A percentile compares a stretch with the other conserved stretches of the same genome.
phyloP scores from a whole-genome alignment of 768 basidiomycete genomes.

The Mrakia blollopis region DNA sequence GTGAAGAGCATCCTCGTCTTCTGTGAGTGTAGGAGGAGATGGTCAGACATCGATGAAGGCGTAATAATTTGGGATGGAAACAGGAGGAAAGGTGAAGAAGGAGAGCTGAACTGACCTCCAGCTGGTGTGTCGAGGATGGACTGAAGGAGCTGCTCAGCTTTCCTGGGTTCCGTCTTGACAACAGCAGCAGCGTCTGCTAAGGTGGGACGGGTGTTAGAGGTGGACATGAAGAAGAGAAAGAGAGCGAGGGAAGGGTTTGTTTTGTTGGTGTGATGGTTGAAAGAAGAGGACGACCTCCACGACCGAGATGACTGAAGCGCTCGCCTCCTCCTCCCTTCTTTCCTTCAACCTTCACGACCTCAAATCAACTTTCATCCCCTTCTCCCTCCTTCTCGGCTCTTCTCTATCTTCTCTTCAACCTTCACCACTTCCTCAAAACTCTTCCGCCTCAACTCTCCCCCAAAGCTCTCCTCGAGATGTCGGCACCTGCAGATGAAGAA shows the following conservation, averaged over 20 bases:
- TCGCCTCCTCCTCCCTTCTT: background rate
- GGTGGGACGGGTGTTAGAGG: background rate
- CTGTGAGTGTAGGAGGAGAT: constrained; percentile 31
- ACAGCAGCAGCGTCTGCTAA: background rate
- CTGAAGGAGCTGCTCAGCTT: constrained; percentile 17
- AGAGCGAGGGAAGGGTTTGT: background rate
- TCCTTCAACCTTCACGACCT: background rate
- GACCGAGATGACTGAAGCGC: background rate
- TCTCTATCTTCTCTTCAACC: background rate
- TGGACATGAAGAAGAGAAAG: constrained; percentile 10
- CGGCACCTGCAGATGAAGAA: constrained; percentile 61
- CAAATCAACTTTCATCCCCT: background rate
- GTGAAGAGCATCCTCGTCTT: constrained; percentile 56
- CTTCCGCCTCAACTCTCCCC: background rate
- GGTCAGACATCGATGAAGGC: background rate
- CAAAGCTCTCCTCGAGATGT: background rate
- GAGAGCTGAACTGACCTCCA: background rate
- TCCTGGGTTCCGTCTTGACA: constrained; percentile 4
- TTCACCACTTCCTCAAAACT: background rate
- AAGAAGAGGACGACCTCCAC: background rate
- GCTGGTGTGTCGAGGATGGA: constrained; percentile 19
- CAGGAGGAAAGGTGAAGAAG: background rate
- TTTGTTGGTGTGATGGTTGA: constrained; percentile 2
- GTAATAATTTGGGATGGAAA: background rate
- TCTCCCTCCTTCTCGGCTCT: background rate